Evolutionary conservation across 2,329 filamentous ascomycete species (phyloP), one percentile per base, ranked within the genome.

Genomic region (Colletotrichum lentis): DNA sequence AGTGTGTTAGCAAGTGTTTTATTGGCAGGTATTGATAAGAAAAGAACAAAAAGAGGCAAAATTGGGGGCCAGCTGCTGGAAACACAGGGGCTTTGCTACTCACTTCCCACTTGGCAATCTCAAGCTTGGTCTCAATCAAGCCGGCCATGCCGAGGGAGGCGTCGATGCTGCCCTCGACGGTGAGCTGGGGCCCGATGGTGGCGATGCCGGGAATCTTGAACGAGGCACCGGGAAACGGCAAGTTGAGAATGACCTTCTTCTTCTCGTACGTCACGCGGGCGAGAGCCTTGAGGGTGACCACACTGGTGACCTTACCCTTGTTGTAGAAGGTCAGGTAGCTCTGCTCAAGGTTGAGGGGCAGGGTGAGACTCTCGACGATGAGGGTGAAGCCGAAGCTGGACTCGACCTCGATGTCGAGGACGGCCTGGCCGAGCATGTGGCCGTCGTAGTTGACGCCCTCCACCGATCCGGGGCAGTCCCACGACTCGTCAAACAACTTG

Each of bases 131-230:
- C 53, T 77, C 70, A 22, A 77, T 60, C n/a, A 70, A 69, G 11
- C 71, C 72, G 41, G 71, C 71, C 4, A 77, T 47, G 5, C 67
- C 68, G 35, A 74, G 50, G 14, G 60, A 58, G 18, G 73, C 74
- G 39, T 75, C 70, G 3, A 73, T 67, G 35, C 60, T 43, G 3
- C 71, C 72, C 49, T 72, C 71, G 35, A 76, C 67, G 11, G 70
- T 73, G 43, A 77, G 69, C 62, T 74, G 71, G 20, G 77, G 77
- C 1, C 77, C 74, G 20, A 79, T 70, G n/a, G 74, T 77, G 7
- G 72, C 67, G 39, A 79, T 74, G 2, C 73, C 73, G 1, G 75
- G 76, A 20, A 77, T 73, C 1, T 58, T 70, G 64, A 77, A 76
- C 2, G 73, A 69, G 27, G 74, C 75, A n/a, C 74, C 72, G 27